Evolutionary conservation across 176 grass and related monocot species (phyloP).

Genomic region (Lolium rigidum): DNA sequence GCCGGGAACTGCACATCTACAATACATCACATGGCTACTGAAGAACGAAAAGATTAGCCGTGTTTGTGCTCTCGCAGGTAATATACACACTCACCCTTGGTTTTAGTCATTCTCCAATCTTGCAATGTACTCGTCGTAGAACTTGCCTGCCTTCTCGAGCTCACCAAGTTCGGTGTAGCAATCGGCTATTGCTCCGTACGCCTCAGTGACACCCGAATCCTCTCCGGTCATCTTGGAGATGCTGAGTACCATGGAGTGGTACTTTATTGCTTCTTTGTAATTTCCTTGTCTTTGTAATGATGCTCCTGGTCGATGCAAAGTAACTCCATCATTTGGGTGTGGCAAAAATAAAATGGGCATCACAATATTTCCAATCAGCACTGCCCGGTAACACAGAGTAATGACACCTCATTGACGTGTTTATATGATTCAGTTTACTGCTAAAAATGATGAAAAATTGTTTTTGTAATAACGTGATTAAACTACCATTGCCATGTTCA

Average conservation of each 20-base stretch:
- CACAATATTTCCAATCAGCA: background rate
- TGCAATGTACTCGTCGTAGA: conserved; percentile 88
- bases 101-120: conserved; percentile 85
- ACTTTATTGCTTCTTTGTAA: conserved; percentile 94
- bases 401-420: background rate
- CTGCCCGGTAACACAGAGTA: background rate
- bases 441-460: background rate
- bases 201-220: conserved; percentile 86
- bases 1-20: conserved; percentile 23
- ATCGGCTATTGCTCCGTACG: conserved; percentile 92
- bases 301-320: conserved; percentile 67
- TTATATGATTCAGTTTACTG: conserved; percentile 3
- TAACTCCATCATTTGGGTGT: conserved; percentile 27
- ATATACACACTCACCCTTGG: background rate
- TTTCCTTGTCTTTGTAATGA: conserved; percentile 94
- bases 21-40: background rate
- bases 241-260: conserved; percentile 82
- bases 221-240: conserved; percentile 74
- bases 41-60: background rate
- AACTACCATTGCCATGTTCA: background rate
- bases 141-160: conserved; percentile 90
- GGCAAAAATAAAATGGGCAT: background rate
- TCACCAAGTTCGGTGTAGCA: conserved; percentile 96
- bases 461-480: conserved; percentile 1
- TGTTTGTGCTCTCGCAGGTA: background rate